These are phyloP conservation scores for Neurospora cerealis DNA, from an alignment of 495 filamentous ascomycete genomes.

Conservation along the genomic window DNA sequence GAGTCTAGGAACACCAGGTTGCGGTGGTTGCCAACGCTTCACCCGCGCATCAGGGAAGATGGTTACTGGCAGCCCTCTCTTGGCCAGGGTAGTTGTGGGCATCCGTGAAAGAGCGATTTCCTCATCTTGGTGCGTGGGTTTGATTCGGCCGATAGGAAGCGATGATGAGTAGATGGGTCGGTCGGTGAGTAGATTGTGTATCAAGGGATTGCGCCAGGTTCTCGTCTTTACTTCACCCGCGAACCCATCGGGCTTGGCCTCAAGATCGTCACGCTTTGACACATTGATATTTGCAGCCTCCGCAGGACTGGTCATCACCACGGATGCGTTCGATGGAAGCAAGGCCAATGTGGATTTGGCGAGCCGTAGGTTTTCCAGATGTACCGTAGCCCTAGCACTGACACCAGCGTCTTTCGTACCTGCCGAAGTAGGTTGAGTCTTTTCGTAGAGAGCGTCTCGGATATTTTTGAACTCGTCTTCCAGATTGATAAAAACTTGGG, in stretches of 20 bases:
- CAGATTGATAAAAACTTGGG: slow-evolving; percentile 90
- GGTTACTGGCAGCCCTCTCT: slow-evolving; percentile 80
- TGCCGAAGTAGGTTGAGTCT: neutral
- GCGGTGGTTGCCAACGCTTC: slow-evolving; percentile 56
- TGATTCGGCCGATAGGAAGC: slow-evolving; percentile 55
- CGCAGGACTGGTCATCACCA: slow-evolving; percentile 72
- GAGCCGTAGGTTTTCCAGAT: slow-evolving; percentile 66
- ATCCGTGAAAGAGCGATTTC: slow-evolving; percentile 10
- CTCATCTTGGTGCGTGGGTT: slow-evolving; percentile 15
- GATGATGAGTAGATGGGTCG: slow-evolving; percentile 88
- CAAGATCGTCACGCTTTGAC: slow-evolving; percentile 30
- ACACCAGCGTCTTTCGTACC: neutral
- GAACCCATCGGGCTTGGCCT: slow-evolving; percentile 29
- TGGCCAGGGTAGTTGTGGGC: slow-evolving; percentile 68
- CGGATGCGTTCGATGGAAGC: slow-evolving; percentile 79
- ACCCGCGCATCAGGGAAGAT: slow-evolving; percentile 63
- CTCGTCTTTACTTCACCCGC: slow-evolving; percentile 62
- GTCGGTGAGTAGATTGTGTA: slow-evolving; percentile 94
- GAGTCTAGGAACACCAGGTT: slow-evolving; percentile 39
- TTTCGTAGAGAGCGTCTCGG: slow-evolving; percentile 41
- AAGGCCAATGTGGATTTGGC: slow-evolving; percentile 57
- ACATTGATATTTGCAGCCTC: slow-evolving; percentile 54
- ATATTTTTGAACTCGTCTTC: slow-evolving; percentile 78
- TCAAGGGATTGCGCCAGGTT: slow-evolving; percentile 77
- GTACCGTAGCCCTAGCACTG: slow-evolving; percentile 17